Evolutionary conservation across 2,329 filamentous ascomycete genomes (phyloP).

Genomic region (Diaporthe sp.): DNA sequence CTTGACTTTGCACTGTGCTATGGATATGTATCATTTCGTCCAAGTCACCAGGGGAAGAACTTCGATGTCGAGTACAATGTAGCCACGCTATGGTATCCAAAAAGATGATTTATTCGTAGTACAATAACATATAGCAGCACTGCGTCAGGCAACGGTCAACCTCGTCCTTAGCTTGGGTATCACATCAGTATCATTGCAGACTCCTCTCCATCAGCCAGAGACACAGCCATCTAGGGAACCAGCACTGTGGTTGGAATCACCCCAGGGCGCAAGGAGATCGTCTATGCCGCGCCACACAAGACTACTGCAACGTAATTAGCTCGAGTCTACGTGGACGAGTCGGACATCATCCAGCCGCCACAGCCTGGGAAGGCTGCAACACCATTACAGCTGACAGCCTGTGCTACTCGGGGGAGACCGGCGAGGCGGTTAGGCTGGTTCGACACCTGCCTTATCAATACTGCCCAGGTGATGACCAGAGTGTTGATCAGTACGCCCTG

Average conservation of each 20-base stretch:
- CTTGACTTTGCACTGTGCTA: too few relatives aligned
- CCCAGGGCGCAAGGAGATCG: background rate
- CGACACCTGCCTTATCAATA: background rate
- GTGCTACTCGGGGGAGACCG: background rate
- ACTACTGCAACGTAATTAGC: background rate
- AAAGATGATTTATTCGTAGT: too few relatives aligned
- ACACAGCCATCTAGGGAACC: background rate
- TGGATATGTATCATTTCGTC: too few relatives aligned
- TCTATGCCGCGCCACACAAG: background rate
- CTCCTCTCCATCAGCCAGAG: too few relatives aligned
- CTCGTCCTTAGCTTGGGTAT: too few relatives aligned
- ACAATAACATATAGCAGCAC: too few relatives aligned
- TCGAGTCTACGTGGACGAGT: constrained; percentile 1
- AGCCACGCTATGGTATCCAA: too few relatives aligned
- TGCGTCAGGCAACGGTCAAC: too few relatives aligned
- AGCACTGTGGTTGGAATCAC: background rate
- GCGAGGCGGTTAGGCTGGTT: background rate
- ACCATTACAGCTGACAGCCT: background rate
- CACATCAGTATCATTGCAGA: too few relatives aligned
- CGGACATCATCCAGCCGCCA: background rate
- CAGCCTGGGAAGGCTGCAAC: background rate
- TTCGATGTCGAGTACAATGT: too few relatives aligned
- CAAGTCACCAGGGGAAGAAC: too few relatives aligned
- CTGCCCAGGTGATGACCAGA: background rate
- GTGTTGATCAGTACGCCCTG: too few relatives aligned